Base-by-base conservation (phyloP, 352 stramenopile genomes). In the Globisporangium irregulare region DNA sequence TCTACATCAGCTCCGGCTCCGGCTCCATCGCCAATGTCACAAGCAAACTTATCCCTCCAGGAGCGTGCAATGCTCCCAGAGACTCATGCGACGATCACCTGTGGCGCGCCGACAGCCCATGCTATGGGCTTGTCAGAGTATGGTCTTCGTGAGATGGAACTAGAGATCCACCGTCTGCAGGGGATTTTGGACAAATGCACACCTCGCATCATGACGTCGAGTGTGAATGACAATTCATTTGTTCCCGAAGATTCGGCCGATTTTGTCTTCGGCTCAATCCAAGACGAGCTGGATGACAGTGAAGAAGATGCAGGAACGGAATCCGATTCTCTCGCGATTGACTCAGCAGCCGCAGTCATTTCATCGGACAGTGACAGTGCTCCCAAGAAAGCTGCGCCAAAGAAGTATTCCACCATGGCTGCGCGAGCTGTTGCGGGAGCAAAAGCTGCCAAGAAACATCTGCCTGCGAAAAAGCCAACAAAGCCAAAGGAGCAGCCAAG, bases 111-210 rank as follows among this genome's bases (percentile, higher is more conserved):
- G 3, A 94, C 88, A 59, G 88, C 88, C 18, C 88, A 95, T 63
- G 86, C 80, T 0, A 87, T 94, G 82, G 88, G 88, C 0, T 53
- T 95, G 15, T 86, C 78, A 5, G 79, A 95, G 59, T 87, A 79
- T 20, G 88, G 88, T 8, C 69, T 95, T 54, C 81, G 86, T 18
- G 88, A 95, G 64, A 94, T 95, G 80, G 88, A 95, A 57, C 58
- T 92, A 9, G 80, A 92, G 48, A 91, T 95, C 51, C 76, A 93
- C 36, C 82, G 83, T 2, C 75, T 90, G 20, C 68, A 92, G 48
- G 62, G 70, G n/a, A 74, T 84, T 29, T 66, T 93, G 29, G 82
- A 95, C 22, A 90, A 86, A 55, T 82, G 77, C 62, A 84, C 78
- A 1, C 84, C 82, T 20, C 74, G 72, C 24, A 50, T 81, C 65